phyloP scores from a whole-genome alignment of 345 rosid genomes.

The Acer campestre region DNA sequence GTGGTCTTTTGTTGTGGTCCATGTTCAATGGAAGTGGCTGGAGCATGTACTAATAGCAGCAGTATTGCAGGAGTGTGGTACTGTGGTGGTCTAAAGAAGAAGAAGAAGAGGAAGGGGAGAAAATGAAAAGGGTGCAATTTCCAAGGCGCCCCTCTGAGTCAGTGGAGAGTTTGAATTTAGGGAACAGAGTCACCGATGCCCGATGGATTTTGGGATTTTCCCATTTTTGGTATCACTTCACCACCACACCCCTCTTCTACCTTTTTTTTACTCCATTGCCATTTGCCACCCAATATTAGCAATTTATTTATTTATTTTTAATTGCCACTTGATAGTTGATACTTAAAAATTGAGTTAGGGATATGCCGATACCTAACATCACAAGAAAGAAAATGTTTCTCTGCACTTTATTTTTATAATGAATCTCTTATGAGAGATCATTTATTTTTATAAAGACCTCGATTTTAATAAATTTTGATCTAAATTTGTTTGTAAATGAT shows the following conservation, averaged over 20 bases:
- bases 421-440: too few species aligned
- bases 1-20: neutral
- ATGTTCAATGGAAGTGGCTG: neutral
- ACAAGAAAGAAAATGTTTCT: too few species aligned
- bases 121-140: constrained; percentile 20
- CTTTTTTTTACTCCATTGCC: neutral
- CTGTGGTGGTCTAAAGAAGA: neutral
- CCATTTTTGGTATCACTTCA: neutral
- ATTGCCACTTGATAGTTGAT: too few species aligned
- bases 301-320: too few species aligned
- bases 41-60: neutral
- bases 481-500: too few species aligned
- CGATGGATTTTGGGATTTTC: constrained; percentile 25
- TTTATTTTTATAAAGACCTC: too few species aligned
- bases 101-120: too few species aligned
- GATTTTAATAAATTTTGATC: too few species aligned
- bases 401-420: too few species aligned
- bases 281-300: neutral
- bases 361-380: too few species aligned
- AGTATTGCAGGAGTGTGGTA: neutral
- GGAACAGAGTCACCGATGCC: neutral
- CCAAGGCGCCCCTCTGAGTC: constrained; percentile 31
- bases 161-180: constrained; percentile 20
- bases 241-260: neutral
- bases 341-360: too few species aligned